These are phyloP conservation scores for Vitis cinerea DNA, from an alignment of 164 flowering plant species.

Conservation along the genomic window DNA sequence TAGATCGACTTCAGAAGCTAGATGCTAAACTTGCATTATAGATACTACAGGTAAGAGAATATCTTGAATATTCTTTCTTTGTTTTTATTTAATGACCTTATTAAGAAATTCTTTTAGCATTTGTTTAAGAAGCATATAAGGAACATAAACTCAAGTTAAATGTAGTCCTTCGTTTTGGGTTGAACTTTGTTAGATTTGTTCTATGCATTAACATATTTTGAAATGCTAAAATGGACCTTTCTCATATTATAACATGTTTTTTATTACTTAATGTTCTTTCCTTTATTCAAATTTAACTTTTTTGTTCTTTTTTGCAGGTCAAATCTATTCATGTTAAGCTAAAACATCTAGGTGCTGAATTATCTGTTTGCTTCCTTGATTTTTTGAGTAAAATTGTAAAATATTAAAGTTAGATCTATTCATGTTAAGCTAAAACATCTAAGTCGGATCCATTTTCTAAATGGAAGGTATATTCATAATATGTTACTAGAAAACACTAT, in stretches of 20 bases:
- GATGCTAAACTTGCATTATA: constrained; percentile 79
- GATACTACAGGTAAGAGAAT: constrained; percentile 60
- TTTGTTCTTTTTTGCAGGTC: constrained; percentile 53
- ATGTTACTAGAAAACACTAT: no score
- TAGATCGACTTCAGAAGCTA: constrained; percentile 81
- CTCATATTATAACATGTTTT: constrained; percentile 3
- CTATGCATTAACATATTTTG: constrained; percentile 31
- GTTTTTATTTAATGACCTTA: constrained; percentile 1
- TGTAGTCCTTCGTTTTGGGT: no score
- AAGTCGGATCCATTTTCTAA: no score
- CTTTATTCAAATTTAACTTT: not conserved
- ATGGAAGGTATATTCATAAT: no score
- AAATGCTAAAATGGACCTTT: not conserved
- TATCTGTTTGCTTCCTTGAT: constrained; percentile 77
- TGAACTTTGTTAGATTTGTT: no score
- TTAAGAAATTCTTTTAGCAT: not conserved
- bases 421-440: no score
- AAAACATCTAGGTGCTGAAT: constrained; percentile 68
- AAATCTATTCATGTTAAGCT: constrained; percentile 74
- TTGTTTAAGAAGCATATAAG: no score
- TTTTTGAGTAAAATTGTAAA: constrained; percentile 69
- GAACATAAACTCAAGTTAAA: no score
- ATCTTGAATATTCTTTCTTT: constrained; percentile 1
- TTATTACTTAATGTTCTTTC: not conserved
- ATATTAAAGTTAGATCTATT: no score